Evolutionary conservation across 2,329 filamentous ascomycete species (phyloP).

Genomic region (Hymenoscyphus fraxineus): DNA sequence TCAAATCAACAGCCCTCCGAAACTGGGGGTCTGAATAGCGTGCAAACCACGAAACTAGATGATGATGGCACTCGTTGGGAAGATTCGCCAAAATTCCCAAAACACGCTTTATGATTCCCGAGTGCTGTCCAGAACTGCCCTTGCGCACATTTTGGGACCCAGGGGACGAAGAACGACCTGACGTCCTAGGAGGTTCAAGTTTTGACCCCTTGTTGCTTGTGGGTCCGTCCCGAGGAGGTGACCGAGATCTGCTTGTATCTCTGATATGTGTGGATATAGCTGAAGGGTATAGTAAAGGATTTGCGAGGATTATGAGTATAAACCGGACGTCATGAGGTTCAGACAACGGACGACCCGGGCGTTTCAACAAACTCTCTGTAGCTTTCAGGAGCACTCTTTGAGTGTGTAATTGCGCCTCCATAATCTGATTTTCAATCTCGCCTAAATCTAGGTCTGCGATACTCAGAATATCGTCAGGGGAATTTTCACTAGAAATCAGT

Average conservation of each 20-base stretch:
- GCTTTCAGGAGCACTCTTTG: conserved; percentile 71
- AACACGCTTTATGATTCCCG: conserved; percentile 79
- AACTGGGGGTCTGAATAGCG: conserved; percentile 66
- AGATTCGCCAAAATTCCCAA: conserved; percentile 76
- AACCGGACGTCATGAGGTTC: conserved; percentile 71
- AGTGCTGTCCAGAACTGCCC: conserved; percentile 60
- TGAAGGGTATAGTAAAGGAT: conserved; percentile 65
- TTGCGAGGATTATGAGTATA: conserved; percentile 72
- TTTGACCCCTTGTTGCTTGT: background rate
- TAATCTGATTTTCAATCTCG: conserved; percentile 49
- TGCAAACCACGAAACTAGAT: conserved; percentile 75
- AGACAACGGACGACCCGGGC: conserved; percentile 66
- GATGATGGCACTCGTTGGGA: conserved; percentile 69
- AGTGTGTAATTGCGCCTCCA: conserved; percentile 63
- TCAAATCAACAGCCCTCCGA: conserved; percentile 68
- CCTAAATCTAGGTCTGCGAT: conserved; percentile 31
- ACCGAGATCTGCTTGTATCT: conserved; percentile 23
- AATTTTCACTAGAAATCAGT: conserved; percentile 36
- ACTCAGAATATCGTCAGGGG: conserved; percentile 21
- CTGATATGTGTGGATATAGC: conserved; percentile 4
- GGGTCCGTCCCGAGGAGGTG: conserved; percentile 26
- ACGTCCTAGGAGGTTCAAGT: conserved; percentile 10
- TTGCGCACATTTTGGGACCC: conserved; percentile 17
- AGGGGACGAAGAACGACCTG: conserved; percentile 12
- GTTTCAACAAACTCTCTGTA: conserved; percentile 74